phyloP scores from a whole-genome alignment of 805 yeast species.

The Jamesozyma rosinii region DNA sequence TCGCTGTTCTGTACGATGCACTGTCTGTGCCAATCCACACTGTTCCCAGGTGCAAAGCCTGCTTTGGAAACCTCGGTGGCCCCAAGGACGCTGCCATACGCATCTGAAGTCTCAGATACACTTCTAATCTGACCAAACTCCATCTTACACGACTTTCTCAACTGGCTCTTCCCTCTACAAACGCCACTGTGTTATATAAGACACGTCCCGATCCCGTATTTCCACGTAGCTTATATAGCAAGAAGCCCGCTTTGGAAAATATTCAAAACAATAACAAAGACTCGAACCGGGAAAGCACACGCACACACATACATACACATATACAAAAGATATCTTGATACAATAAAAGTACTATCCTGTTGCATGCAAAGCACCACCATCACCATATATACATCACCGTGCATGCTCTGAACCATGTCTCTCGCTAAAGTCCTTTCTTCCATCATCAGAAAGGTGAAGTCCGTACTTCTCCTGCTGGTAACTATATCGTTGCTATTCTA shows the following conservation, averaged over 20 bases:
- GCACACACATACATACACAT: neutral
- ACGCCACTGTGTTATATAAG: no score
- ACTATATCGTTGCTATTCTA: constrained; percentile 28
- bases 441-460: constrained; percentile 16
- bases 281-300: no score
- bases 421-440: constrained; percentile 11
- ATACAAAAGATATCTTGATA: neutral
- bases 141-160: no score
- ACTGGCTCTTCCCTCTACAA: no score
- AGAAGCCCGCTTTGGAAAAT: no score
- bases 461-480: constrained; percentile 21
- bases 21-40: constrained; percentile 17
- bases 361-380: no score
- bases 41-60: neutral
- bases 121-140: neutral
- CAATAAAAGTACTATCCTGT: no score
- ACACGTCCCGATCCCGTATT: no score
- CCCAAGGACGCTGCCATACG: neutral
- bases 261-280: no score
- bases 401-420: constrained; percentile 7
- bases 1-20: constrained; percentile 15
- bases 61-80: neutral
- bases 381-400: no score
- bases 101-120: neutral
- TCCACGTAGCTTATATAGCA: no score